Evolutionary conservation across 495 filamentous ascomycete species (phyloP), one percentile per base, ranked within the genome.

Genomic region (Xylaria intraflava): DNA sequence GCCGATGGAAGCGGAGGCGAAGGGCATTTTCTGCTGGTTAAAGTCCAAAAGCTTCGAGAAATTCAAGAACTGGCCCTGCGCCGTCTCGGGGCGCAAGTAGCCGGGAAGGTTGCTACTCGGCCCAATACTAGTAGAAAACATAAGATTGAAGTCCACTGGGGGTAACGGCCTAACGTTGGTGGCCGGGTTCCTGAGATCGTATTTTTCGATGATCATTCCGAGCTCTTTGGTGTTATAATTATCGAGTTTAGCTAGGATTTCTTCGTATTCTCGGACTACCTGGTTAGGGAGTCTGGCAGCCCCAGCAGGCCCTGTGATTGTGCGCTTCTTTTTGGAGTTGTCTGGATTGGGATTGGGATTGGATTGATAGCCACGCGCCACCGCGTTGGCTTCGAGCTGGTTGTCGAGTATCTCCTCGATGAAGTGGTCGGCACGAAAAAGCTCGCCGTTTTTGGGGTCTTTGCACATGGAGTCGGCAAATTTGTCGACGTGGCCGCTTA

Each of bases 401-500:
- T 77, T 68, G 74, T 96, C 90, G 20, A 98, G 79, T 24, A 95
- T 83, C 62, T 95, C 90, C 74, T 97, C 89, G 31, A 98, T 89
- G 58, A 97, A 77, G 72, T 98, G 93, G 66, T 98, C 93, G 26
- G 93, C 90, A 55, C 93, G 82, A 69, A 96, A 84, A 53, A 96
- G 94, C 74, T 97, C 94, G 63, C 93, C 93, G 60, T 86, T 93
- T 76, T 95, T 93, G 48, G 90, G 90, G 69, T 98, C 93, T 71
- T 96, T 96, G 83, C 90, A 95, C 91, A 96, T 96, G 89, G 89
- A 96, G 69, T 97, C 94, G 60, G 90, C 87, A 68, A 97, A 98
- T 69, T 94, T 94, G 59, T 96, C 93, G 47, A 97, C 93, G 71
- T 98, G 93, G 53, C 94, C 93, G 65, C 84, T 89, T 22, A 93